These are phyloP conservation scores for Pleurotus djamor DNA, from an alignment of 768 basidiomycete genomes.

Conservation along the genomic window DNA sequence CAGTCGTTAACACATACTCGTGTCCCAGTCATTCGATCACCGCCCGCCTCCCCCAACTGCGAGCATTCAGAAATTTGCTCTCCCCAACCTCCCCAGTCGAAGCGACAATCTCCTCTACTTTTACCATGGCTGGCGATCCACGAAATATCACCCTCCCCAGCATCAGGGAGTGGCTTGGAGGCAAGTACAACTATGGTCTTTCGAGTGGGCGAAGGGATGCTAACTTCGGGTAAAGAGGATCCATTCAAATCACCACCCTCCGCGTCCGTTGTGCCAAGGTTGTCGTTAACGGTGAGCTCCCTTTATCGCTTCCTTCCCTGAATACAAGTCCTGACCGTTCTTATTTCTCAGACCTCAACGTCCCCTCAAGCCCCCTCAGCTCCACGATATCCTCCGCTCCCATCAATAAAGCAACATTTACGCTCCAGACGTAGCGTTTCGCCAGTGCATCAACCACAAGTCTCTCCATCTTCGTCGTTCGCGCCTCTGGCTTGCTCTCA, in stretches of 20 bases:
- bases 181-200: not conserved
- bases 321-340: too few species aligned
- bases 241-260: not conserved
- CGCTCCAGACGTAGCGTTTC: not conserved
- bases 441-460: not conserved
- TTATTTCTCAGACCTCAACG: too few species aligned
- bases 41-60: not conserved
- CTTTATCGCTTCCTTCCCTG: too few species aligned
- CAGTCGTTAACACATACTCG: not conserved
- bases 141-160: constrained; percentile 1
- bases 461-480: not conserved
- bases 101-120: not conserved
- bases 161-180: constrained; percentile 3
- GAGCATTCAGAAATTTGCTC: not conserved
- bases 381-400: not conserved
- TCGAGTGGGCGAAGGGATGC: too few species aligned
- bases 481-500: too few species aligned
- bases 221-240: too few species aligned
- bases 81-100: not conserved
- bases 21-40: constrained; percentile 6
- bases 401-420: not conserved
- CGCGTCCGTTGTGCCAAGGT: not conserved
- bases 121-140: not conserved
- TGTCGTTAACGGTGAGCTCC: too few species aligned
- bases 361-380: not conserved